phyloP scores from a whole-genome alignment of 345 rosid genomes.

The Brassica nigra region DNA sequence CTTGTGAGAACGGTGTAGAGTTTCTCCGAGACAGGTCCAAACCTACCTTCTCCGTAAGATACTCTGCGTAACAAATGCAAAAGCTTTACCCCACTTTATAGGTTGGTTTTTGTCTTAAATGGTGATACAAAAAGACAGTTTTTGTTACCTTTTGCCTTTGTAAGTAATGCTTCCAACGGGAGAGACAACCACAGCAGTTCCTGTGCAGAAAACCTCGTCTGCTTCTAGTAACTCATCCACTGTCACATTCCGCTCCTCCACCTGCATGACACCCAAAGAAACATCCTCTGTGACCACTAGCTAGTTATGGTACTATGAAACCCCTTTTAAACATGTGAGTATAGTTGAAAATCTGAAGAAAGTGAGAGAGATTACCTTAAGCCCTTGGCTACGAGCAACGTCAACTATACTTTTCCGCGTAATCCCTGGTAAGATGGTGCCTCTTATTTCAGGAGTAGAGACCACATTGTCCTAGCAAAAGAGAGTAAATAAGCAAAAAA shows the following conservation, averaged over 20 bases:
- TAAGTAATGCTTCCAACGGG: constrained; percentile 94
- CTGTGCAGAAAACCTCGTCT: constrained; percentile 95
- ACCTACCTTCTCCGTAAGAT: constrained; percentile 67
- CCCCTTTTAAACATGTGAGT: neutral
- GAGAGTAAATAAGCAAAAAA: neutral
- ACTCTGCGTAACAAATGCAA: constrained; percentile 50
- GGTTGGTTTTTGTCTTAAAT: constrained; percentile 6
- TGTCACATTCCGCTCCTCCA: constrained; percentile 42
- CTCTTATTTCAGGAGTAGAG: constrained; percentile 69
- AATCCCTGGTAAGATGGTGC: constrained; percentile 44
- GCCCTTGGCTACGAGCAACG: constrained; percentile 76
- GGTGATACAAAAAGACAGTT: neutral
- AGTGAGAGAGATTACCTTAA: constrained; percentile 47
- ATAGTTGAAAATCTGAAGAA: constrained; percentile 13
- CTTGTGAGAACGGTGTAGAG: constrained; percentile 72
- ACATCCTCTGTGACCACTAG: constrained; percentile 8
- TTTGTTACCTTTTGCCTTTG: constrained; percentile 63
- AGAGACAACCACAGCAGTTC: constrained; percentile 95
- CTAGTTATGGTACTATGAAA: neutral
- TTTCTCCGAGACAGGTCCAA: constrained; percentile 66
- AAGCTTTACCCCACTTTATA: neutral
- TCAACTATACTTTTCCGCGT: constrained; percentile 70
- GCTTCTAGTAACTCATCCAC: constrained; percentile 77
- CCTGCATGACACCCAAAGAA: constrained; percentile 22
- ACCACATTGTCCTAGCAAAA: constrained; percentile 59